Conservation (phyloP, 2,329 filamentous ascomycete genomes). For the Epichloe sp. region DNA sequence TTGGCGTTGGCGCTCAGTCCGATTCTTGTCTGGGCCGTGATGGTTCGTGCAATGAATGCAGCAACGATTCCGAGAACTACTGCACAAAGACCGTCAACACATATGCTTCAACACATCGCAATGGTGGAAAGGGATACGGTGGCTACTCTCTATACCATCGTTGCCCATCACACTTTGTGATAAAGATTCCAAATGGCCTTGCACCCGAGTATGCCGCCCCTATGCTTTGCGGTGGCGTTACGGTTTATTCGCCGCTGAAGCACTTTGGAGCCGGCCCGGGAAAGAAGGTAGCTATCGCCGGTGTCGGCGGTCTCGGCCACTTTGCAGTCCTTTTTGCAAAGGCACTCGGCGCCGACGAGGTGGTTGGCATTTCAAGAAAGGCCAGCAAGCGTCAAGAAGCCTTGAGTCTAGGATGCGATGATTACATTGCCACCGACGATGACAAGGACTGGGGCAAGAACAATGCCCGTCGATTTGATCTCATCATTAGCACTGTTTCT, state of each 20-base stretch:
- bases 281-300: conserved; percentile 47
- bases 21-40: conserved; percentile 35
- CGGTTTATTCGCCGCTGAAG: conserved; percentile 49
- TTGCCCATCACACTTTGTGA: conserved; percentile 30
- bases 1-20: conserved; percentile 49
- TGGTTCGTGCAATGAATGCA: conserved; percentile 28
- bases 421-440: conserved; percentile 29
- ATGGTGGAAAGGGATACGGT: conserved; percentile 29
- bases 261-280: conserved; percentile 52
- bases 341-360: conserved; percentile 49
- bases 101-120: conserved; percentile 28
- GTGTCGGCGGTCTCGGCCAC: conserved; percentile 56
- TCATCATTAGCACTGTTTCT: conserved; percentile 47
- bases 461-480: conserved; percentile 37
- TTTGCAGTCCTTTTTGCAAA: conserved; percentile 56
- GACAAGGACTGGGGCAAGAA: conserved; percentile 41
- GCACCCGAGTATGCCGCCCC: conserved; percentile 36
- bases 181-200: conserved; percentile 32
- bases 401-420: conserved; percentile 42
- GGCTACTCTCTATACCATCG: conserved; percentile 29
- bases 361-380: conserved; percentile 45
- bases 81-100: conserved; percentile 34
- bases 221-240: conserved; percentile 60
- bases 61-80: conserved; percentile 27
- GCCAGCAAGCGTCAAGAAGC: conserved; percentile 41